Evolutionary conservation across 768 basidiomycete species (phyloP).

Genomic region (Crucibulum laeve): DNA sequence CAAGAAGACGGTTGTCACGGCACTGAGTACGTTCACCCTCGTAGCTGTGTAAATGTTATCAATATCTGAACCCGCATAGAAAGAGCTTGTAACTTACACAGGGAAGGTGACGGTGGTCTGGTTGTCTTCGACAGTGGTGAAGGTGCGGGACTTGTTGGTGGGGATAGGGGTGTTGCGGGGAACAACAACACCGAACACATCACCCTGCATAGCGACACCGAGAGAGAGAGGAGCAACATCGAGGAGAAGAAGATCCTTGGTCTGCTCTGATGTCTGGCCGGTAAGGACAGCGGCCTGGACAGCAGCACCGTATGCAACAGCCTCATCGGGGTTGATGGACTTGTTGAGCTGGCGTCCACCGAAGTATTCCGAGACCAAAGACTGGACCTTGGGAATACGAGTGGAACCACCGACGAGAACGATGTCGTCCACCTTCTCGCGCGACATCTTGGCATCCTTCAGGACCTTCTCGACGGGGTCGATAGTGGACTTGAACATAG

Average conservation of each 20-base stretch:
- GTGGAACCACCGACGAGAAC: constrained; percentile 99
- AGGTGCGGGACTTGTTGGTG: constrained; percentile 97
- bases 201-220: constrained; percentile 99
- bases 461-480: constrained; percentile 99
- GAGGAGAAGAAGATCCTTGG: constrained; percentile 95
- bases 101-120: constrained; percentile 99
- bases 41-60: constrained; percentile 46
- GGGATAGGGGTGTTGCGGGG: constrained; percentile 99
- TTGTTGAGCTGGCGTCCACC: constrained; percentile 98
- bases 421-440: constrained; percentile 97
- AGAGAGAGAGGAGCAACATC: constrained; percentile 98
- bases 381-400: constrained; percentile 99
- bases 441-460: constrained; percentile 97
- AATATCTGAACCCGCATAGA: background rate
- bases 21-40: constrained; percentile 99
- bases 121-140: constrained; percentile 99
- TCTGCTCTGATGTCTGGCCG: constrained; percentile 98
- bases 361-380: constrained; percentile 98
- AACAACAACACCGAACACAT: constrained; percentile 99
- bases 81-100: constrained; percentile 50
- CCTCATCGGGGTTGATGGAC: constrained; percentile 99
- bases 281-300: constrained; percentile 99
- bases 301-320: constrained; percentile 99
- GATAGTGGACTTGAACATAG: constrained; percentile 92
- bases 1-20: constrained; percentile 97